Conservation (phyloP, 2,329 filamentous ascomycete genomes). For the Tolypocladium nubicola region DNA sequence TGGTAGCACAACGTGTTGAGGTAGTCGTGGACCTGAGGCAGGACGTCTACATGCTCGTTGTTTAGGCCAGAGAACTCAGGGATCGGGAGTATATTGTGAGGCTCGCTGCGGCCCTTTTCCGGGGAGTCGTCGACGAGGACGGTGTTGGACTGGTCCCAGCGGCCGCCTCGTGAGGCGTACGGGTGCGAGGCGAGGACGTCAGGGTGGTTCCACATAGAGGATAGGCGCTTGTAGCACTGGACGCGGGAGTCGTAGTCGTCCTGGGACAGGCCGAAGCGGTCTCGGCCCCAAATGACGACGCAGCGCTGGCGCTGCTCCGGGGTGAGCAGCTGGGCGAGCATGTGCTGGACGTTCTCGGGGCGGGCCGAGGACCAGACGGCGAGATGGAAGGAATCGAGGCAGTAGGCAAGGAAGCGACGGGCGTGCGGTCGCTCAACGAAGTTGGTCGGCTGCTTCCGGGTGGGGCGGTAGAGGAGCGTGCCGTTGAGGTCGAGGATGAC, state of each 20-base stretch:
- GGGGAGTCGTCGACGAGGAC: conserved; percentile 78
- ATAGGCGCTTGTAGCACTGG: conserved; percentile 83
- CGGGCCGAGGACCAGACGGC: conserved; percentile 88
- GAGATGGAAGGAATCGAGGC: conserved; percentile 64
- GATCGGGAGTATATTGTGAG: conserved; percentile 70
- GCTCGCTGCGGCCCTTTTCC: conserved; percentile 74
- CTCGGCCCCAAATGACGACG: conserved; percentile 66
- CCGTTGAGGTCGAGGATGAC: conserved; percentile 91
- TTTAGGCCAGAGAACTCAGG: conserved; percentile 58
- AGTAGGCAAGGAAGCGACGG: conserved; percentile 57
- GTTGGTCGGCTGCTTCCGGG: conserved; percentile 29
- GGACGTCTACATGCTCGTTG: conserved; percentile 29
- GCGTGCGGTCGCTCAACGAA: conserved; percentile 62
- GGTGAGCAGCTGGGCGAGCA: conserved; percentile 56
- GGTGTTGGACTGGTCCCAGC: conserved; percentile 78
- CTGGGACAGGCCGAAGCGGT: conserved; percentile 57
- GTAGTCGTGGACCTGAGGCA: conserved; percentile 52
- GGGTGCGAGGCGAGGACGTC: conserved; percentile 33
- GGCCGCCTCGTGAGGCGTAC: conserved; percentile 21
- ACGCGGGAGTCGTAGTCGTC: conserved; percentile 60
- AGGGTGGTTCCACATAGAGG: conserved; percentile 55
- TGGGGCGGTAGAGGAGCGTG: conserved; percentile 67
- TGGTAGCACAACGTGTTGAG: conserved; percentile 43
- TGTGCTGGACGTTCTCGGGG: conserved; percentile 57
- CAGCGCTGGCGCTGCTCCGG: conserved; percentile 41